Evolutionary conservation across 805 yeast genomes (phyloP), one percentile per base, ranked within the genome.

Genomic region (Babjeviella inositovora): DNA sequence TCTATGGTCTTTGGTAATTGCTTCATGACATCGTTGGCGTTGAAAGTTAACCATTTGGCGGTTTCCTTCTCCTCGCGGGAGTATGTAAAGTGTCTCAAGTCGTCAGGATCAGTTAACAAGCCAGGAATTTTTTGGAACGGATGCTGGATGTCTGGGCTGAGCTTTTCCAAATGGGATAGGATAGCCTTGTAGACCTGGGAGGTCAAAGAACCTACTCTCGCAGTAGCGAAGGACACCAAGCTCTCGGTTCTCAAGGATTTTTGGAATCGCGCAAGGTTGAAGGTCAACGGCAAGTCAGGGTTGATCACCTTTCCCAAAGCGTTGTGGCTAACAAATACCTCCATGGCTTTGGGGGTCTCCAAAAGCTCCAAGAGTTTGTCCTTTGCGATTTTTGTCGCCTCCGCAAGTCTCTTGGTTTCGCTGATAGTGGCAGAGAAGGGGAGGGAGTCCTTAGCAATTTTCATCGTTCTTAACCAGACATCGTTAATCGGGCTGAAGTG

Each of bases 191-290:
- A 87, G 7, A 90, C 58, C 20, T 55, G 45, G 0, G 90, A 58
- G 1, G 92, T 57, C 3, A 76, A 44, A 5, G 58, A 47, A 3
- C 97, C 97, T 15, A 84, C 46, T 25, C 81, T 59, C 21, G 75
- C 72, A 15, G 59, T 54, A 8, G 74, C 76, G 23, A 76, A 57
- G 16, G 65, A 64, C 1, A 55, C 65, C 9, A 90, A 54, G 33
- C 76, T 76, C 21, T 52, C 43, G 7, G 76, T 60, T 32, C 96
- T 62, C 36, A 72, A 57, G 16, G 62, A 48, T 38, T 81, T 74
- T 24, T 77, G 57, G 34, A 64, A 84, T 33, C 90, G 55, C 15
- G 66, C 62, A 24, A 77, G 53, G 37, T 70, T 74, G 37, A 82
- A 54, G 0, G 72, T 54, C 13, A 82, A 43, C 2, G 72, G 61